phyloP scores from a whole-genome alignment of 75 land plant genomes.

The Pinus albicaulis region DNA sequence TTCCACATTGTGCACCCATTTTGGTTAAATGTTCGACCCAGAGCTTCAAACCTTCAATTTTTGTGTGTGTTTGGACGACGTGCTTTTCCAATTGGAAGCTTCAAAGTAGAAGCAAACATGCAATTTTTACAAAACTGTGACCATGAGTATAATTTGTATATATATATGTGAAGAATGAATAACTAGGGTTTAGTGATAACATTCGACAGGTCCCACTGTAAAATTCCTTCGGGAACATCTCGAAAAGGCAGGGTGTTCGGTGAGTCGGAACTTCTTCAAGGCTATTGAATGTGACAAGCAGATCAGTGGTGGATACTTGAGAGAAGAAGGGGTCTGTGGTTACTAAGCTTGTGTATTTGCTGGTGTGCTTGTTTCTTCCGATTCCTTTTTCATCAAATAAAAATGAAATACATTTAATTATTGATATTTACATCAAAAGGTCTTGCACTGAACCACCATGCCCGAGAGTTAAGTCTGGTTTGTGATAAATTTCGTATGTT shows the following conservation, averaged over 20 bases:
- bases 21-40: background rate
- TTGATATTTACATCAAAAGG: too few species aligned
- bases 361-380: too few species aligned
- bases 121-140: background rate
- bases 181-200: background rate
- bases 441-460: too few species aligned
- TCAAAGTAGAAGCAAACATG: background rate
- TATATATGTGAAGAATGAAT: background rate
- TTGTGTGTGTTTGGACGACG: background rate
- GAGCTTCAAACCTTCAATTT: constrained; percentile 8
- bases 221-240: constrained; percentile 75
- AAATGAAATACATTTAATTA: too few species aligned
- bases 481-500: too few species aligned
- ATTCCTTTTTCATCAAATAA: too few species aligned
- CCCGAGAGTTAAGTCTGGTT: too few species aligned
- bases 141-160: background rate
- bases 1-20: background rate
- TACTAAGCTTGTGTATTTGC: too few species aligned
- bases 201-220: constrained; percentile 65
- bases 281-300: constrained; percentile 50
- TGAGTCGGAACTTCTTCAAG: constrained; percentile 61
- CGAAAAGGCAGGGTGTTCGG: constrained; percentile 73
- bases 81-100: background rate
- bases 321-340: constrained; percentile 52
- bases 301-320: constrained; percentile 62